These are phyloP conservation scores for Decorospora gaudefroyi DNA, from an alignment of 2,329 filamentous ascomycete species.

Conservation along the genomic window DNA sequence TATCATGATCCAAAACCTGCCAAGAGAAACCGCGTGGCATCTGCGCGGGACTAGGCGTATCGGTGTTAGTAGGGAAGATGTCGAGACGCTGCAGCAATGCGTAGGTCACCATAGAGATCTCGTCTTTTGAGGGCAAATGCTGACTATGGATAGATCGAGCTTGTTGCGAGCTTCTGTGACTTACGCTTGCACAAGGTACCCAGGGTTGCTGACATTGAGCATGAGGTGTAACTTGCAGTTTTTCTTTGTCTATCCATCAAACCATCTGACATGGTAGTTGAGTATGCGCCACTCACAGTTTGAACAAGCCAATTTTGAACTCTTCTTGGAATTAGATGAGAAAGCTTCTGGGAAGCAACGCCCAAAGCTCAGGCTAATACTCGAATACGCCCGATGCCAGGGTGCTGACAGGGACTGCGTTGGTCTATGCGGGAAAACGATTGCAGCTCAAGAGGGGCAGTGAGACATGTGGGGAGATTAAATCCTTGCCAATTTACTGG, in stretches of 20 bases:
- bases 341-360: too few relatives aligned
- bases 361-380: too few relatives aligned
- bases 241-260: background rate
- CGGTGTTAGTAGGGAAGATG: constrained; percentile 54
- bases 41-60: constrained; percentile 56
- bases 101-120: constrained; percentile 26
- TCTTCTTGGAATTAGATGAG: too few relatives aligned
- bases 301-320: too few relatives aligned
- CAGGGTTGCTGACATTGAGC: constrained; percentile 41
- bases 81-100: constrained; percentile 50
- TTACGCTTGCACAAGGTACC: constrained; percentile 37
- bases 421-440: too few relatives aligned
- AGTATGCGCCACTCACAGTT: too few relatives aligned
- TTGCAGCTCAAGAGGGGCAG: too few relatives aligned
- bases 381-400: too few relatives aligned
- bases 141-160: constrained; percentile 33
- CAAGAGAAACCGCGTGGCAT: constrained; percentile 61
- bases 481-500: too few relatives aligned
- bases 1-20: constrained; percentile 64
- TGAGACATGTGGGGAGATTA: too few relatives aligned
- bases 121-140: background rate
- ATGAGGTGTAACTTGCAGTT: constrained; percentile 40
- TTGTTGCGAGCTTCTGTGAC: constrained; percentile 37
- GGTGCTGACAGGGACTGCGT: too few relatives aligned
- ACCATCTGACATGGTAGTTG: too few relatives aligned